Percentiles rank a stretch among this genome's conserved stretches.
Evolutionary conservation across 148 eudicot genomes (phyloP).

Genomic region (Cornus controversa): DNA sequence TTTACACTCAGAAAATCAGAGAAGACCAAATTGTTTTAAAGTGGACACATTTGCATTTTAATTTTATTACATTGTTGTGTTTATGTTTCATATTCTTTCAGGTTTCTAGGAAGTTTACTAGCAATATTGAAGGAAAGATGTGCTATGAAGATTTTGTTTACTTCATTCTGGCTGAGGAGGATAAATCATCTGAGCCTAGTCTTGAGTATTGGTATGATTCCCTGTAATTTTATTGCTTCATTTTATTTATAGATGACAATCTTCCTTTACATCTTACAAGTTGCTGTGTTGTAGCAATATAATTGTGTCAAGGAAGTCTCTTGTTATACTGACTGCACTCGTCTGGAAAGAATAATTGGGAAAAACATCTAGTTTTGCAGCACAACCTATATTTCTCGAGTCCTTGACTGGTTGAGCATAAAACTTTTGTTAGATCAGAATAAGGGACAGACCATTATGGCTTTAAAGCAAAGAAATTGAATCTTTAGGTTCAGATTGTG

Average conservation of each 20-base stretch:
- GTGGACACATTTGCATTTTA: background rate
- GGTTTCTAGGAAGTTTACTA: conserved; percentile 22
- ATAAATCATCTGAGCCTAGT: conserved; percentile 27
- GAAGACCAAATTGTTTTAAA: background rate
- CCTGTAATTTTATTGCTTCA: background rate
- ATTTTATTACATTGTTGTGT: background rate
- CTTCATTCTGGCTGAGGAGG: conserved; percentile 26
- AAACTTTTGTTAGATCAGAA: background rate
- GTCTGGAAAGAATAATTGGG: background rate
- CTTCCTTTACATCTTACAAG: background rate
- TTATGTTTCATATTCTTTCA: conserved; percentile 3
- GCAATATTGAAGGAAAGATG: conserved; percentile 25
- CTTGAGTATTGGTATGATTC: conserved; percentile 22
- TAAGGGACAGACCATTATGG: background rate
- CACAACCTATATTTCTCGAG: background rate
- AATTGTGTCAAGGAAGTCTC: background rate
- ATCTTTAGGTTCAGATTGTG: background rate
- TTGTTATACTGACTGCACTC: background rate
- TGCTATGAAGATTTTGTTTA: conserved; percentile 28
- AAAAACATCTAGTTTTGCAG: background rate
- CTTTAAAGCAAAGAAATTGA: background rate
- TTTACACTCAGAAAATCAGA: background rate
- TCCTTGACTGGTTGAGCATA: background rate
- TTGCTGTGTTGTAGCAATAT: background rate
- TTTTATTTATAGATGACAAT: background rate